Conservation (phyloP, 805 yeast species). For the Ogataea minuta region DNA sequence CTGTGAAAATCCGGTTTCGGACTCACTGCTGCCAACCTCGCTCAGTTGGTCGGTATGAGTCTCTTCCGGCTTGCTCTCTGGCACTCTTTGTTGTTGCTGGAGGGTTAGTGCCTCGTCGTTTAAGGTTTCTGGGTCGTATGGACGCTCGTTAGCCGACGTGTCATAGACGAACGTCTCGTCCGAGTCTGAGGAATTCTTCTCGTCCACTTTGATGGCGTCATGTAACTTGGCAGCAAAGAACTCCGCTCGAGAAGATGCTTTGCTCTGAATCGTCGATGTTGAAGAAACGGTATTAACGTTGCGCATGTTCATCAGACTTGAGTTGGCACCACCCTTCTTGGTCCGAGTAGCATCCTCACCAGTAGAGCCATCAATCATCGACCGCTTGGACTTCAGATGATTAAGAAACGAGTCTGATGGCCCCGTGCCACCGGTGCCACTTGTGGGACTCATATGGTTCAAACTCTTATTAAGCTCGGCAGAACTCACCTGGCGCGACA, state of each 20-base stretch:
- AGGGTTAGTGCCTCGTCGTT: conserved; percentile 12
- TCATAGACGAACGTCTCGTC: conserved; percentile 98
- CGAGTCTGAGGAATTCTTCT: conserved; percentile 65
- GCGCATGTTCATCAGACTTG: conserved; percentile 30
- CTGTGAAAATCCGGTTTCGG: conserved; percentile 20
- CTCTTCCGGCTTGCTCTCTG: conserved; percentile 11
- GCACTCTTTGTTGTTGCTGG: conserved; percentile 10
- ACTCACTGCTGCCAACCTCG: conserved; percentile 20
- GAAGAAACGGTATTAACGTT: conserved; percentile 28
- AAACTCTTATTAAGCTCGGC: conserved; percentile 4
- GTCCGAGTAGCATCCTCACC: conserved; percentile 9
- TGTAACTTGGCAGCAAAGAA: conserved; percentile 94
- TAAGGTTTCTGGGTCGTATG: conserved; percentile 27
- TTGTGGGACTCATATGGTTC: neutral
- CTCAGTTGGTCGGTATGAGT: conserved; percentile 7
- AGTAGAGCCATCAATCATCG: conserved; percentile 17
- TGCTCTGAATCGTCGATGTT: conserved; percentile 37
- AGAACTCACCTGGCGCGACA: conserved; percentile 11
- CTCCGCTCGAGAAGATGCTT: conserved; percentile 75
- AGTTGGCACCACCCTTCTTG: conserved; percentile 20
- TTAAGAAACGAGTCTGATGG: conserved; percentile 20
- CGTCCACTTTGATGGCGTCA: conserved; percentile 88
- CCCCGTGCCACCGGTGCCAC: neutral
- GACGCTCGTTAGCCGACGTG: conserved; percentile 30
- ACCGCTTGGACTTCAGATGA: conserved; percentile 25